A percentile compares a stretch with the other conserved stretches of the same genome.
Evolutionary conservation across 202 grass and related monocot genomes (phyloP).

Genomic region (Setaria italica): DNA sequence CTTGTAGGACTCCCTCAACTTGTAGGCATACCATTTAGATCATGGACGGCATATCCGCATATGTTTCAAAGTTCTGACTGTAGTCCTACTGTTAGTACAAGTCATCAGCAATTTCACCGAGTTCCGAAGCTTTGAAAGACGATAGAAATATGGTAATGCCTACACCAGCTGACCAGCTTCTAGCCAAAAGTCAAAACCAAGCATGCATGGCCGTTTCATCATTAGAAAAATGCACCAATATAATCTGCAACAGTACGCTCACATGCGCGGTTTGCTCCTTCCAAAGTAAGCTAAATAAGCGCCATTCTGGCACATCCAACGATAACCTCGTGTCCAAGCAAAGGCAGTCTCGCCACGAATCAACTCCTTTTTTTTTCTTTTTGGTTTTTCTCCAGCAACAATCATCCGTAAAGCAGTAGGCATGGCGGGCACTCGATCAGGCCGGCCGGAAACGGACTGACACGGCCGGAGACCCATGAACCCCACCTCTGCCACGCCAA

Average conservation of each 20-base stretch:
- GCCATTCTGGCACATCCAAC: not conserved
- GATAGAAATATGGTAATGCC: no score
- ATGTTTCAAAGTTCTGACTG: no score
- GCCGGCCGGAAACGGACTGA: not conserved
- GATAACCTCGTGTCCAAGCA: slow-evolving; percentile 27
- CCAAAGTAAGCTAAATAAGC: not conserved
- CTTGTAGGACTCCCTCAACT: no score
- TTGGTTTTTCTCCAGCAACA: not conserved
- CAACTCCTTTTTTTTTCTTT: not conserved
- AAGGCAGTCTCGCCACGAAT: slow-evolving; percentile 4
- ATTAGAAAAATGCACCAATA: not conserved
- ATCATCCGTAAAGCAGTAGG: slow-evolving; percentile 34
- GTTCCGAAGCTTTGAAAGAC: no score
- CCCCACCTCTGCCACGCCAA: slow-evolving; percentile 53
- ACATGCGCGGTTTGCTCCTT: slow-evolving; percentile 21
- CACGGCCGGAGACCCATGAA: slow-evolving; percentile 28
- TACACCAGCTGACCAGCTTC: no score
- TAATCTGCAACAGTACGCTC: not conserved
- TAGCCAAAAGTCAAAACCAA: not conserved
- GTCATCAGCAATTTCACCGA: not conserved
- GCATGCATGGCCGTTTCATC: not conserved
- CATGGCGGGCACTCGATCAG: slow-evolving; percentile 56
- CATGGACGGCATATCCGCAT: no score
- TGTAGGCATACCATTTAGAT: not conserved
- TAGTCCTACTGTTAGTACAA: not conserved